A percentile compares a stretch with the other conserved stretches of the same genome.
phyloP scores from a whole-genome alignment of 257 asterid genomes.

The Echites panduratus region DNA sequence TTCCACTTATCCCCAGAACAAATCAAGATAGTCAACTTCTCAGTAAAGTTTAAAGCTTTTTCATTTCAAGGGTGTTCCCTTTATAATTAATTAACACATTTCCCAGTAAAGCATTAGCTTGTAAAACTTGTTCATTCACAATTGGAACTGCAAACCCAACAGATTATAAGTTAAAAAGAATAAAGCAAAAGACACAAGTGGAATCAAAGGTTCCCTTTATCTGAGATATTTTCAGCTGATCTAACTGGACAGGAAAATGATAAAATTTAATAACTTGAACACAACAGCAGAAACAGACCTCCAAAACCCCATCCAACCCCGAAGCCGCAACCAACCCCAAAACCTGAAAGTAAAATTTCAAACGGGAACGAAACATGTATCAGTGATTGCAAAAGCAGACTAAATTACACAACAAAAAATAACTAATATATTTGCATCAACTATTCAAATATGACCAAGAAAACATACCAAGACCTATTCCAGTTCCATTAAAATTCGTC shows the following conservation, averaged over 20 bases:
- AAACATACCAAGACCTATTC: conserved; percentile 66
- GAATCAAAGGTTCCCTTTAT: background rate
- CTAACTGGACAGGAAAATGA: background rate
- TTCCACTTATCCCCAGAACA: background rate
- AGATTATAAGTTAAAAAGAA: background rate
- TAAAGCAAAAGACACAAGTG: background rate
- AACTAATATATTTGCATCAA: background rate
- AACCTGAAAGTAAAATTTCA: conserved; percentile 41
- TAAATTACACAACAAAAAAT: background rate
- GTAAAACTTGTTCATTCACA: background rate
- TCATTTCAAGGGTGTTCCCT: background rate
- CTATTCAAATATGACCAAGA: background rate
- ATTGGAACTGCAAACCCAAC: background rate
- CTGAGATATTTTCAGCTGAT: background rate
- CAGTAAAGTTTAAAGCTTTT: background rate
- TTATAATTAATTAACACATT: background rate
- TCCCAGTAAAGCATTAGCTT: background rate
- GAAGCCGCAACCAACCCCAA: conserved; percentile 84
- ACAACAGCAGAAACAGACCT: conserved; percentile 35
- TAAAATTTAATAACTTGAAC: background rate
- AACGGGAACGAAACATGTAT: background rate
- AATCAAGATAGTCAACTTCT: conserved; percentile 2
- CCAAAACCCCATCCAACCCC: conserved; percentile 96
- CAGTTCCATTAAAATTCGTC: conserved; percentile 62
- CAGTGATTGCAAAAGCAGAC: background rate